Conservation (phyloP, 1,284 basidiomycete genomes). For the Phellinidium pouzarii region DNA sequence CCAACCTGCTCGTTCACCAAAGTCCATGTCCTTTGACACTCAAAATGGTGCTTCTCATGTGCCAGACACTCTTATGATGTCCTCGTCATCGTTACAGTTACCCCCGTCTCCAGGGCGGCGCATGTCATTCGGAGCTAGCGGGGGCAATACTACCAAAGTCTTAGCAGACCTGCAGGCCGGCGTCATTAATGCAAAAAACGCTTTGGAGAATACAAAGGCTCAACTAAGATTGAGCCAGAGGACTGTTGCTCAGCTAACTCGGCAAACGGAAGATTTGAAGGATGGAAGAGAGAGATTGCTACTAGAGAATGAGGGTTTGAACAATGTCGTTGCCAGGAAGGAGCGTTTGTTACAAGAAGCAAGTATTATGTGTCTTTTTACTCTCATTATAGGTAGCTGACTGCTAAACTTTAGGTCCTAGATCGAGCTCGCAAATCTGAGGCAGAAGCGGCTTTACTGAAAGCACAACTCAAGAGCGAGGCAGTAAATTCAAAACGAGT, state of each 20-base stretch:
- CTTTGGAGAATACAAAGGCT: slow-evolving; percentile 75
- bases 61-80: slow-evolving; percentile 27
- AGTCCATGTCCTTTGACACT: slow-evolving; percentile 24
- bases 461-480: slow-evolving; percentile 65
- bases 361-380: slow-evolving; percentile 21
- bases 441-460: slow-evolving; percentile 58
- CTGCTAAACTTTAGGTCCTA: slow-evolving; percentile 45
- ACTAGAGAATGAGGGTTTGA: slow-evolving; percentile 78
- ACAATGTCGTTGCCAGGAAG: slow-evolving; percentile 80
- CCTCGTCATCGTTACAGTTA: slow-evolving; percentile 22
- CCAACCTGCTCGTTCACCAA: slow-evolving; percentile 26
- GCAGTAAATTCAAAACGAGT: slow-evolving; percentile 64
- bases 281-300: slow-evolving; percentile 74
- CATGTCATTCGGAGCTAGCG: slow-evolving; percentile 61
- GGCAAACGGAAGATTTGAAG: slow-evolving; percentile 81
- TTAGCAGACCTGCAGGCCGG: slow-evolving; percentile 77
- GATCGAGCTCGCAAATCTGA: slow-evolving; percentile 80
- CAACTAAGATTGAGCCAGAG: slow-evolving; percentile 73
- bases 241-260: slow-evolving; percentile 70
- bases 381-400: not conserved
- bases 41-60: slow-evolving; percentile 18
- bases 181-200: slow-evolving; percentile 70
- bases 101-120: slow-evolving; percentile 41
- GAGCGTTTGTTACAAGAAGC: slow-evolving; percentile 80
- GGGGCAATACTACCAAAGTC: slow-evolving; percentile 64